Evolutionary conservation across 257 asterid species (phyloP).

Genomic region (Schizonepeta tenuifolia): DNA sequence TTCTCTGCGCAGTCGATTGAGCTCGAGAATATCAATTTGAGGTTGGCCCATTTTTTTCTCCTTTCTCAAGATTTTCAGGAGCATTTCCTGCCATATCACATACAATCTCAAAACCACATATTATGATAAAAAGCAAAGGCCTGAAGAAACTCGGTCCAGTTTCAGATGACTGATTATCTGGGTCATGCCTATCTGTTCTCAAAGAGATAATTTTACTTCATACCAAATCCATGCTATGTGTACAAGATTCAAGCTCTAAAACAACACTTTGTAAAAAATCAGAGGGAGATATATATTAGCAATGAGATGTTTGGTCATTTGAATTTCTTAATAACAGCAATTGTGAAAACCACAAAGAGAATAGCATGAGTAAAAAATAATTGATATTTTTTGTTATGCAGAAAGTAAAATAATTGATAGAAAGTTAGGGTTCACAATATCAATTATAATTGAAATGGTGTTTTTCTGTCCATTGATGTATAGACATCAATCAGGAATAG

Average conservation of each 20-base stretch:
- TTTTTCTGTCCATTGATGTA: conserved; percentile 12
- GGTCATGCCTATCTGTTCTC: not conserved
- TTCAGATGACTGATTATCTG: not conserved
- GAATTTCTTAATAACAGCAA: not conserved
- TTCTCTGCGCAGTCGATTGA: conserved; percentile 77
- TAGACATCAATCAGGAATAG: conserved; percentile 11
- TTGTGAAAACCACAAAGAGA: conserved; percentile 9
- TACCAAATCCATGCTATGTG: not conserved
- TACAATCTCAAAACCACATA: conserved; percentile 9
- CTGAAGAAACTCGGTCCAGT: not conserved
- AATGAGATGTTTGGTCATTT: not conserved
- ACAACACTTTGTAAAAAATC: too few species aligned
- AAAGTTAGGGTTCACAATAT: not conserved
- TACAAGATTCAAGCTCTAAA: too few species aligned
- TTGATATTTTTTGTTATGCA: too few species aligned
- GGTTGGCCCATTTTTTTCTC: conserved; percentile 69
- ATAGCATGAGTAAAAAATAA: conserved; percentile 5
- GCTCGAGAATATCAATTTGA: conserved; percentile 72
- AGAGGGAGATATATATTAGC: not conserved
- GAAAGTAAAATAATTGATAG: conserved; percentile 12
- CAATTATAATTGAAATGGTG: too few species aligned
- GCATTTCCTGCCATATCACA: conserved; percentile 59
- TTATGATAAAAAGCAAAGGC: not conserved
- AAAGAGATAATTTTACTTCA: not conserved
- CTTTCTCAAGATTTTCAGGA: conserved; percentile 56